Conservation (phyloP, 768 basidiomycete species). For the Auricularia heimuer region DNA sequence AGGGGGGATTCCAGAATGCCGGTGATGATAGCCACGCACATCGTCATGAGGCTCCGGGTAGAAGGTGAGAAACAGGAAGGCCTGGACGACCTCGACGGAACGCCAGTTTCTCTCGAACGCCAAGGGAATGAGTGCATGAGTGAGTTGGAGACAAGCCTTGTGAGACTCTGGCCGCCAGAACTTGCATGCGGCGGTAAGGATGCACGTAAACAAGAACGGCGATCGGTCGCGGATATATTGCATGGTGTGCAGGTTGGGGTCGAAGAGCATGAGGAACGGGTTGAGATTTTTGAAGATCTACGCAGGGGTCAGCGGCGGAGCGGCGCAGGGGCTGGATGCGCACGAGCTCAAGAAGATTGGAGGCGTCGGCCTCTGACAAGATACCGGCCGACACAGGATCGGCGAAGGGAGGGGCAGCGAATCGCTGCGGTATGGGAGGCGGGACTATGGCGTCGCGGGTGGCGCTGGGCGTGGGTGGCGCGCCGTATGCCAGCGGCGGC, state of each 20-base stretch:
- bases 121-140: slow-evolving; percentile 61
- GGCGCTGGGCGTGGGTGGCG: too few relatives aligned
- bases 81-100: slow-evolving; percentile 79
- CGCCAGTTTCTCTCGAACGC: slow-evolving; percentile 75
- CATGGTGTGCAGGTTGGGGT: slow-evolving; percentile 75
- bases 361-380: slow-evolving; percentile 59
- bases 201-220: slow-evolving; percentile 74
- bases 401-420: slow-evolving; percentile 21
- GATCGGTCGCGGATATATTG: slow-evolving; percentile 70
- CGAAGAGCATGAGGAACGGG: slow-evolving; percentile 83
- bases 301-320: neutral
- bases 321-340: neutral
- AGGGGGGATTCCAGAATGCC: too few relatives aligned
- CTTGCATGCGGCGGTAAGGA: slow-evolving; percentile 78
- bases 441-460: neutral
- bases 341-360: slow-evolving; percentile 56
- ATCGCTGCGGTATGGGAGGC: neutral
- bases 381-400: slow-evolving; percentile 70
- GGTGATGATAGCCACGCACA: slow-evolving; percentile 27
- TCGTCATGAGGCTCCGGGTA: slow-evolving; percentile 86
- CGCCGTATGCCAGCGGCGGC: neutral
- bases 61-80: slow-evolving; percentile 80
- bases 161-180: slow-evolving; percentile 67
- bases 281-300: slow-evolving; percentile 71
- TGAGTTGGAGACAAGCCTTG: slow-evolving; percentile 58